Evolutionary conservation across 768 basidiomycete genomes (phyloP).

Genomic region (Leccinum disarticulatum): DNA sequence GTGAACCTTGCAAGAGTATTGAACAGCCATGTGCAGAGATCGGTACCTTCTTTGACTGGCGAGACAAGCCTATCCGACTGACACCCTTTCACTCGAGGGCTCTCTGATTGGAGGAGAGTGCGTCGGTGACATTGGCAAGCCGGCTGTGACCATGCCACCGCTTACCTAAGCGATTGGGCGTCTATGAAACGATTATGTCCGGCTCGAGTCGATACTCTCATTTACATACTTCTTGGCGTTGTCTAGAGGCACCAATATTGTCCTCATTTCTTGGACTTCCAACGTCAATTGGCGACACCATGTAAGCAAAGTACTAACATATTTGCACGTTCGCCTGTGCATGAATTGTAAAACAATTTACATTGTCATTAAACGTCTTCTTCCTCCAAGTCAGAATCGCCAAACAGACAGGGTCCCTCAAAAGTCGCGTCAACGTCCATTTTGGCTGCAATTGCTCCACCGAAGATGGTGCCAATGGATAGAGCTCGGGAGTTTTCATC

Average conservation of each 20-base stretch:
- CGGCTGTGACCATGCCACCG: neutral
- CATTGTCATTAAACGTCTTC: conserved; percentile 15
- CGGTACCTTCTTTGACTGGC: neutral
- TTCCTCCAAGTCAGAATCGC: conserved; percentile 32
- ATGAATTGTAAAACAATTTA: neutral
- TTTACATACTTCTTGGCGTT: neutral
- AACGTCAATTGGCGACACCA: neutral
- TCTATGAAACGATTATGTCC: neutral
- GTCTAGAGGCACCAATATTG: neutral
- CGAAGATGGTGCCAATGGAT: neutral
- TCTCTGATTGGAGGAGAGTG: too few species aligned
- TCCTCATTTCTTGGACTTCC: neutral
- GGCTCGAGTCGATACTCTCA: neutral
- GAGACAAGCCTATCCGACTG: neutral
- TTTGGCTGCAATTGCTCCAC: neutral
- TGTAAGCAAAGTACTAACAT: neutral
- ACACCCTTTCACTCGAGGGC: neutral
- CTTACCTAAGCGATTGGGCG: too few species aligned
- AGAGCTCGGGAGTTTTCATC: neutral
- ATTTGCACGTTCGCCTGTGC: neutral
- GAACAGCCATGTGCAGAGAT: neutral
- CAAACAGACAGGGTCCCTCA: conserved; percentile 31
- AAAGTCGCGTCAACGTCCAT: conserved; percentile 10
- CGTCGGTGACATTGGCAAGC: too few species aligned
- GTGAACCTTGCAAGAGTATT: neutral